Evolutionary conservation across 1,284 basidiomycete genomes (phyloP), one percentile per base, ranked within the genome.

Genomic region (Porogramme epimiltina): DNA sequence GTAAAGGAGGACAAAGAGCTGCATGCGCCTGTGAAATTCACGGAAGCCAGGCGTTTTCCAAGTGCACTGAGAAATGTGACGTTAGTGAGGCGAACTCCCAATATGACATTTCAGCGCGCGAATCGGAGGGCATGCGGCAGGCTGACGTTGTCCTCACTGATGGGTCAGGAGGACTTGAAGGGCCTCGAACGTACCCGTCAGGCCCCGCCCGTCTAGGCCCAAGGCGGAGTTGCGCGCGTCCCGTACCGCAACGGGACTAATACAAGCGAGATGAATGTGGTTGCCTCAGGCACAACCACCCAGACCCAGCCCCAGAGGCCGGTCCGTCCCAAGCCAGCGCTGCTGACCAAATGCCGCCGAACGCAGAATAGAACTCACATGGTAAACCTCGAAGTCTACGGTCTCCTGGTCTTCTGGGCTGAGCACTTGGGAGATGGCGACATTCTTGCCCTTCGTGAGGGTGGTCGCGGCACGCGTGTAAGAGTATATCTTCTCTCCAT

Each of bases 21-120:
- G 96, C 89, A 97, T 97, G 49, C 85, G 79, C n/a, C 89, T 81
- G 66, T 98, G 96, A 62, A 93, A 95, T 69, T 96, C 93, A 62
- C 80, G 81, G 73, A 98, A 99, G 3, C 93, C 95, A 4, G 91
- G 85, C 1, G 94, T 93, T 54, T 85, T 73, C 85, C 93, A 96
- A 5, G 85, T 95, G 22, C 91, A 93, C 64, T 42, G 59, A n/a
- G n/a, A 48, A 52, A 31, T 37, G 25, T 45, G 28, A 45, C 22
- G 57, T 20, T 55, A 51, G 45, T 20, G 13, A 13, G 11, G 13
- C 13, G 28, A 8, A 31, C 18, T 25, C 23, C 25, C 23, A 13
- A 31, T 13, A 31, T 44, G 23, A 20, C 24, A 23, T 42, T 20
- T 5, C 24, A 20, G 9, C 10, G 40, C 40, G 18, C 22, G n/a